Evolutionary conservation across 179 eudicot species (phyloP), one percentile per base, ranked within the genome.

Genomic region (Nepenthes alata): DNA sequence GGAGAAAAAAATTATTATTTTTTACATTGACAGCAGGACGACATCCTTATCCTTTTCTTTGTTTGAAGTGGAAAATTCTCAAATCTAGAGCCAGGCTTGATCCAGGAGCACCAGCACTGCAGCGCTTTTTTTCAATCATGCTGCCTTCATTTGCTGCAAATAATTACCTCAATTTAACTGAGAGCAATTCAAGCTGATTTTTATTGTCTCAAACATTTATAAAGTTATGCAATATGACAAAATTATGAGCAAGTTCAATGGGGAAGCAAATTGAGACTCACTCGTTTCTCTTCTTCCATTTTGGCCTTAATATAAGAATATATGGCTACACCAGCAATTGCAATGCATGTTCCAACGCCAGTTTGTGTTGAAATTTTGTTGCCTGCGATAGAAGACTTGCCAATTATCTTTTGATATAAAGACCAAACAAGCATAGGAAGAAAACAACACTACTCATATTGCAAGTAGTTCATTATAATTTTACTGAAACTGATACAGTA

Each of bases 291-390:
- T 75, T 91, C 96, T 72, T 91, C 96, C 13, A 86, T 78, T 78
- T 76, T 81, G 80, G 96, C 98, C 86, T 91, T 91, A 56, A 91
- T 84, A 80, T 77, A 64, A 35, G 98, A 91, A 77, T 91, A 91
- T 35, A 72, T 64, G 55, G 98, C 98, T 62, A 91, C 98, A 67
- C 96, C 96, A 73, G 91, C 96, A 75, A 91, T 91, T 48, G 98
- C 98, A 74, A 91, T 78, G 82, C 73, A 52, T 25, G 98, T 91
- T 61, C 98, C 98, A 59, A 91, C 83, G 58, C 88, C 98, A 68
- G 98, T 91, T 78, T 91, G 98, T 51, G 87, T 78, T 52, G 98
- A 86, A 57, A 91, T 91, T 84, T 75, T 86, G 89, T 91, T 91
- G 63, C 98, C 98, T 91, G 82, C 47, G 75, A 65, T 4, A 0